Evolutionary conservation across 768 basidiomycete genomes (phyloP).

Genomic region (Collybiopsis confluens): DNA sequence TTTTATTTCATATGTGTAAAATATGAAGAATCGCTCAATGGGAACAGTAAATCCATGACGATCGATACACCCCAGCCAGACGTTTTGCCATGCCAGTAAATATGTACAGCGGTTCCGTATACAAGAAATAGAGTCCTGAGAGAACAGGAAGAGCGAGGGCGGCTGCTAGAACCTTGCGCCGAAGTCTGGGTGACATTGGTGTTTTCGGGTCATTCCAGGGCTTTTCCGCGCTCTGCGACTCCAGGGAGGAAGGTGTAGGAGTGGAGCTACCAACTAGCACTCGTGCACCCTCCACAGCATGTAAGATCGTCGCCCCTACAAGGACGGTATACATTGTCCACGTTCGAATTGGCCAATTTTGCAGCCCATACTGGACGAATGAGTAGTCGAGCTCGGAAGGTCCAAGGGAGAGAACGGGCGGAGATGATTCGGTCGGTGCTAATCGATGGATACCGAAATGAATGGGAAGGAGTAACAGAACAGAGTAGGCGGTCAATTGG

Average conservation of each 20-base stretch:
- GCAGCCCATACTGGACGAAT: slow-evolving; percentile 72
- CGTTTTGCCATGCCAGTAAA: slow-evolving; percentile 47
- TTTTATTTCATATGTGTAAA: too few species aligned
- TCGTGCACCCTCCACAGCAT: slow-evolving; percentile 57
- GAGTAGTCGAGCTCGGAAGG: slow-evolving; percentile 81
- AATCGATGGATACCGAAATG: slow-evolving; percentile 70
- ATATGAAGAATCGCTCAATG: too few species aligned
- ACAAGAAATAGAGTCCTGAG: slow-evolving; percentile 49
- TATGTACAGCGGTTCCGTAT: slow-evolving; percentile 53
- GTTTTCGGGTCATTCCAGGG: slow-evolving; percentile 12
- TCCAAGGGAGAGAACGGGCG: slow-evolving; percentile 55
- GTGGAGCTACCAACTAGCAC: slow-evolving; percentile 44
- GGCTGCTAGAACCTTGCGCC: slow-evolving; percentile 15
- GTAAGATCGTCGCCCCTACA: slow-evolving; percentile 49
- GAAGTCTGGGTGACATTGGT: slow-evolving; percentile 20
- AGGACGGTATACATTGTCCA: slow-evolving; percentile 63
- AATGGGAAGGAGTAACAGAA: slow-evolving; percentile 56
- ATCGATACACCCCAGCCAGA: slow-evolving; percentile 45
- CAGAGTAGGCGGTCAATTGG: slow-evolving; percentile 60
- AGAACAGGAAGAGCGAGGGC: slow-evolving; percentile 47
- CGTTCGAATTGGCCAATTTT: slow-evolving; percentile 56
- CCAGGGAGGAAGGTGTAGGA: background rate
- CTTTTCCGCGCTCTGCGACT: slow-evolving; percentile 19
- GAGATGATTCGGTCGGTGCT: slow-evolving; percentile 38
- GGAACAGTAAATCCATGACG: slow-evolving; percentile 33